Evolutionary conservation across 192 early-diverging fungal species (phyloP), one percentile per base, ranked within the genome.

Genomic region (Rhizophagus prolifer): DNA sequence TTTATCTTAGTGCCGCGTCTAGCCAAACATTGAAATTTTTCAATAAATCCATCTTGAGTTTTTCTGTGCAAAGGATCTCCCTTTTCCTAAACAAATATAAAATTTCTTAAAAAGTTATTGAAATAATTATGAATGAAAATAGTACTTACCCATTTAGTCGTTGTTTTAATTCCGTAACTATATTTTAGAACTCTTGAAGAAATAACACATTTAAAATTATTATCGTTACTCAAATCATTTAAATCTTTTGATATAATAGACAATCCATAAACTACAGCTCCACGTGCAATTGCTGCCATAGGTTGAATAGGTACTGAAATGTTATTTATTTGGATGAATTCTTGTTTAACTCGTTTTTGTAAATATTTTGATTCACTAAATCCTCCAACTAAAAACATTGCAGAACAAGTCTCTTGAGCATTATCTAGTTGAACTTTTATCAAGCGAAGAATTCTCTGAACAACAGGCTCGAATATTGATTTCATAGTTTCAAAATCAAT

Each of bases 321-420:
- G 13, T 84, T 23, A 4, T 79, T 79, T 3, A 84, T 80, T 3
- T 79, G 79, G 28, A 74, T 74, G 79, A 87, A 87, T 61, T 85
- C 81, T 64, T 87, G 68, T 41, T 84, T 81, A 21, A 86, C 81
- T 28, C 86, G 81, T 41, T 83, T 83, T 59, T 82, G 82, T 16
- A 88, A 61, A 71, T 88, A 88, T 12, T 83, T 83, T 9, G 85
- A 86, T 1, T 83, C 81, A n/a, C 87, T 84, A 78, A 88, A 88
- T 0, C 87, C 87, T 76, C 87, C 87, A 21, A 87, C 86, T 47
- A 88, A 61, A 46, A 88, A 85, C 46, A 88, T 82, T 19, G 87
- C 86, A 44, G 85, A 82, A 21, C 85, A 76, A 19, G 77, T 72
- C 28, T 44, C 70, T 23, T 80, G 70, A 16, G 82, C 77, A 60